Evolutionary conservation across 192 early-diverging fungal species (phyloP), one percentile per base, ranked within the genome.

Genomic region (Gonapodya prolifera): DNA sequence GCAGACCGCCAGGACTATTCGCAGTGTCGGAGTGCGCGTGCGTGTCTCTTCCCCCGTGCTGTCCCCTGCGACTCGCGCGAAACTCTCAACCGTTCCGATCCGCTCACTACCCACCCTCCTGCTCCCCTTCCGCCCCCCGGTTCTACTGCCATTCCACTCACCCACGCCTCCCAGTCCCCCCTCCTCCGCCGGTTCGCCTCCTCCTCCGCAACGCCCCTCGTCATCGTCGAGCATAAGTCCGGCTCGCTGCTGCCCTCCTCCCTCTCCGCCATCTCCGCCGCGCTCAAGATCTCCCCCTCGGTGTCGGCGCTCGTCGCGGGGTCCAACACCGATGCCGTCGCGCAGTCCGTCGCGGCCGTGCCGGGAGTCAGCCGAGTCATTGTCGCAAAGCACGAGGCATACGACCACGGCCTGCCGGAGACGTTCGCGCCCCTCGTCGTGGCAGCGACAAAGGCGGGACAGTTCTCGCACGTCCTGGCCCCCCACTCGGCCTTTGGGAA

Each of bases 231-330:
- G 84, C 91, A 94, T 86, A 94, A 92, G 84, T 89, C 91, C 84
- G 86, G 89, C 81, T 83, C 81, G 23, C 80, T 95, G 35, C 85
- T 87, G 70, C 83, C 91, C 34, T 86, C 92, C 35, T 92, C 94
- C 33, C 86, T 96, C 70, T 94, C 94, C 80, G 93, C 97, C 31
- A 85, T 97, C 76, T 91, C 92, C 2, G 97, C 97, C 17, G 97
- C 95, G 45, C 82, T 80, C 77, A 89, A 89, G 78, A 79, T 99
- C 1, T 91, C 93, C 30, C 83, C 85, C 17, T 61, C 45, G 8
- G 87, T 99, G 75, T 93, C 93, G n/a, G 93, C 93, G 23, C 86
- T 99, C 2, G 93, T 99, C 28, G 93, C 95, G 8, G 94, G 94
- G 35, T 91, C 88, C 45, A 91, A 92, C 34, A 78, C 77, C 2